Percentiles rank a stretch among this genome's conserved stretches.
Conservation (phyloP, 176 grass and related monocot genomes). For the Poa annua region DNA sequence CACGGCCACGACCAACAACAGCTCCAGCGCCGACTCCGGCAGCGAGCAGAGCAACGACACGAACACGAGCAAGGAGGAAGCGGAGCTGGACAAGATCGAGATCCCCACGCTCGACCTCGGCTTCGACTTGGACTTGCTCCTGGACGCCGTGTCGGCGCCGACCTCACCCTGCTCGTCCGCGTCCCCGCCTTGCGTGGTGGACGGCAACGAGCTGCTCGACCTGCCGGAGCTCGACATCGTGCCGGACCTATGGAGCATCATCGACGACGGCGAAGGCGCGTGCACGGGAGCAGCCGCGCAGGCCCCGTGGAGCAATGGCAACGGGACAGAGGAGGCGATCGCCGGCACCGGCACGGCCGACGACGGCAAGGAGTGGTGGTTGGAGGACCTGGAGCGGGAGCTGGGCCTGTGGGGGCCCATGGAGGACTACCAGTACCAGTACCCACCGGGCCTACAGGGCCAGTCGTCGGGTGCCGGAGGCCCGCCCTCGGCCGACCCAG, state of each 20-base stretch:
- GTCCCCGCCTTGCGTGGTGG: slow-evolving; percentile 39
- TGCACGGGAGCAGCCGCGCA: neutral
- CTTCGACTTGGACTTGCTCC: slow-evolving; percentile 52
- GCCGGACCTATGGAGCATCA: slow-evolving; percentile 65
- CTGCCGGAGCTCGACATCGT: slow-evolving; percentile 55
- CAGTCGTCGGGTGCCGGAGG: neutral
- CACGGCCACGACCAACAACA: slow-evolving; percentile 33
- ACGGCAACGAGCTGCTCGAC: slow-evolving; percentile 25
- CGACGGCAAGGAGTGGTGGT: slow-evolving; percentile 57
- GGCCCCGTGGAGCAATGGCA: slow-evolving; percentile 19
- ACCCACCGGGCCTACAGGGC: neutral
- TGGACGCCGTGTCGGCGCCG: slow-evolving; percentile 29
- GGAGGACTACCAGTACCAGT: slow-evolving; percentile 49
- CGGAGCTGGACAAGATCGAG: slow-evolving; percentile 16
- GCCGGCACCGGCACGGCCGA: slow-evolving; percentile 11
- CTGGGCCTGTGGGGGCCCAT: slow-evolving; percentile 65
- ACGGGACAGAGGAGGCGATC: neutral
- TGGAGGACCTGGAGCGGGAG: slow-evolving; percentile 75
- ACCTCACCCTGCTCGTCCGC: slow-evolving; percentile 67
- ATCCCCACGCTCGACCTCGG: slow-evolving; percentile 38
- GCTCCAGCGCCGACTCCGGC: slow-evolving; percentile 47
- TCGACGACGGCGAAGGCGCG: slow-evolving; percentile 45
- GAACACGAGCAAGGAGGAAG: slow-evolving; percentile 37
- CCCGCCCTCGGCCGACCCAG: slow-evolving; percentile 40
- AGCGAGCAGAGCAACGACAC: slow-evolving; percentile 50